Evolutionary conservation across 306 rosid genomes (phyloP).

Genomic region (Malus domestica): ASM211411v1 NC_041798.1:20655501-20656000

Average conservation of each 20-base stretch:
- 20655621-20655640: conserved; percentile 85
- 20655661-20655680: conserved; percentile 21
- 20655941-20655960: background rate
- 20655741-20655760: conserved; percentile 21
- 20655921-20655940: background rate
- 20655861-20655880: conserved; percentile 14
- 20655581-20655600: conserved; percentile 90
- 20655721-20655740: conserved; percentile 15
- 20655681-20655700: conserved; percentile 37
- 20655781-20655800: conserved; percentile 29
- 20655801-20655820: conserved; percentile 27
- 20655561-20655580: conserved; percentile 87
- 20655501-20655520: conserved; percentile 26
- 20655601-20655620: conserved; percentile 46
- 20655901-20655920: background rate
- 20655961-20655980: background rate
- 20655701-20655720: conserved; percentile 32
- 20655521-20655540: conserved; percentile 41
- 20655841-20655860: conserved; percentile 15
- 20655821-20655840: conserved; percentile 50
- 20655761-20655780: conserved; percentile 23
- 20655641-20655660: conserved; percentile 25
- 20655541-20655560: conserved; percentile 62
- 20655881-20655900: conserved; percentile 5
- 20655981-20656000: background rate